A percentile compares a stretch with the other conserved stretches of the same genome.
Evolutionary conservation across 495 filamentous ascomycete genomes (phyloP).

Genomic region (Terfezia boudieri): DNA sequence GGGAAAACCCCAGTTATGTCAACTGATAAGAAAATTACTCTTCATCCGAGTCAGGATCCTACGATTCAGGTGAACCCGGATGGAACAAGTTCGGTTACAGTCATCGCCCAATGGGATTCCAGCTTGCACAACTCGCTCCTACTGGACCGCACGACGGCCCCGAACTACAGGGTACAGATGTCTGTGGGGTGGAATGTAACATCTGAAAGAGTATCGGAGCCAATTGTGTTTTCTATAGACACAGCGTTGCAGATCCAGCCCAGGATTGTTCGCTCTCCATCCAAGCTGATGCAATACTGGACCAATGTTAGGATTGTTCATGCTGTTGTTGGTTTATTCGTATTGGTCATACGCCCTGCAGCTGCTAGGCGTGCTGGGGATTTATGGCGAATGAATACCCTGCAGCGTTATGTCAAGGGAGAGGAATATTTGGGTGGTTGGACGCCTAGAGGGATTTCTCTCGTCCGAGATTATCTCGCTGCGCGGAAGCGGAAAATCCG

Average conservation of each 20-base stretch:
- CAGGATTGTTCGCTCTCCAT: constrained; percentile 59
- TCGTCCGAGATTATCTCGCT: constrained; percentile 61
- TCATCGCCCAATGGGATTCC: constrained; percentile 89
- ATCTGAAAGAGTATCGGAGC: constrained; percentile 53
- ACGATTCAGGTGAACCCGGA: constrained; percentile 61
- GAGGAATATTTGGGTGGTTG: constrained; percentile 67
- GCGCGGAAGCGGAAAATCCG: constrained; percentile 46
- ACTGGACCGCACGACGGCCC: constrained; percentile 69
- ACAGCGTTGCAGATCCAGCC: constrained; percentile 63
- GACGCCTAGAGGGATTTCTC: constrained; percentile 69
- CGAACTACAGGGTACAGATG: constrained; percentile 80
- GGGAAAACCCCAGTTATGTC: constrained; percentile 65
- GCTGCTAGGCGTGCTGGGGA: constrained; percentile 80
- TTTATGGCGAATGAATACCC: constrained; percentile 90
- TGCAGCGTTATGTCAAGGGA: constrained; percentile 81
- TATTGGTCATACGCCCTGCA: constrained; percentile 59
- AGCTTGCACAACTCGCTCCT: constrained; percentile 74
- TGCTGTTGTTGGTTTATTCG: constrained; percentile 66
- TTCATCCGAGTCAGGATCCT: constrained; percentile 56
- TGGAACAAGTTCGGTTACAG: constrained; percentile 68
- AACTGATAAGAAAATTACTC: constrained; percentile 43
- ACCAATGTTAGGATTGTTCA: constrained; percentile 67
- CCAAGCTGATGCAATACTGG: constrained; percentile 72
- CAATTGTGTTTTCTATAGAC: constrained; percentile 65
- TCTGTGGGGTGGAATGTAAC: constrained; percentile 61